These are phyloP conservation scores for Eragrostis nindensis DNA, from an alignment of 176 grass and related monocot species.

Conservation along the genomic window DNA sequence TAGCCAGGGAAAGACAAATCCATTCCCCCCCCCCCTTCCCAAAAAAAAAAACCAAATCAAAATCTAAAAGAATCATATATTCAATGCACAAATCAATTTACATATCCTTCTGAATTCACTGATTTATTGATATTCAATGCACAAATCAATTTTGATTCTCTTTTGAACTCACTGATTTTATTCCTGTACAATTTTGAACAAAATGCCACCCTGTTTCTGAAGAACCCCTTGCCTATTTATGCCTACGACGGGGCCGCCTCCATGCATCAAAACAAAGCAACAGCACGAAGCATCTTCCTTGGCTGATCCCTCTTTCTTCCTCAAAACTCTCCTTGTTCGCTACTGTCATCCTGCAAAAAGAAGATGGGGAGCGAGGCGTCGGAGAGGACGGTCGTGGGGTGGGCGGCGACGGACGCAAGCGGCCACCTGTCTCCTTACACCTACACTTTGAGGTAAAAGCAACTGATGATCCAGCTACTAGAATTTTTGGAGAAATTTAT, in stretches of 20 bases:
- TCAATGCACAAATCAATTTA: too few species aligned
- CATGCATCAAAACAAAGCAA: neutral
- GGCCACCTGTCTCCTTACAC: constrained; percentile 77
- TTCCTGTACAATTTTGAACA: neutral
- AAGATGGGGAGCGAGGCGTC: constrained; percentile 68
- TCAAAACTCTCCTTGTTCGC: neutral
- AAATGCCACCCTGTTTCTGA: neutral
- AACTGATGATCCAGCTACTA: neutral
- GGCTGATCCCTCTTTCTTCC: neutral
- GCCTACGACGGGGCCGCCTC: neutral
- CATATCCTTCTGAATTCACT: too few species aligned
- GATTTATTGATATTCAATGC: neutral
- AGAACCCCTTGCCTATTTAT: neutral
- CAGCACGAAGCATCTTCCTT: neutral
- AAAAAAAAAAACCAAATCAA: too few species aligned
- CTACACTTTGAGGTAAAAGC: constrained; percentile 60
- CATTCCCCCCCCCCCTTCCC: too few species aligned
- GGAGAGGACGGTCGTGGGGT: constrained; percentile 58
- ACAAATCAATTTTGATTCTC: neutral
- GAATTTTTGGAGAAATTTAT: too few species aligned
- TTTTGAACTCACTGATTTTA: neutral
- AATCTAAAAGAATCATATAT: too few species aligned
- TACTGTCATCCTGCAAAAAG: neutral
- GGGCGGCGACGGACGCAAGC: constrained; percentile 69
- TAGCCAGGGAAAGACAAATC: too few species aligned